Base-by-base conservation (phyloP, 331 rosid genomes). In the Dryas integrifolia region DNA sequence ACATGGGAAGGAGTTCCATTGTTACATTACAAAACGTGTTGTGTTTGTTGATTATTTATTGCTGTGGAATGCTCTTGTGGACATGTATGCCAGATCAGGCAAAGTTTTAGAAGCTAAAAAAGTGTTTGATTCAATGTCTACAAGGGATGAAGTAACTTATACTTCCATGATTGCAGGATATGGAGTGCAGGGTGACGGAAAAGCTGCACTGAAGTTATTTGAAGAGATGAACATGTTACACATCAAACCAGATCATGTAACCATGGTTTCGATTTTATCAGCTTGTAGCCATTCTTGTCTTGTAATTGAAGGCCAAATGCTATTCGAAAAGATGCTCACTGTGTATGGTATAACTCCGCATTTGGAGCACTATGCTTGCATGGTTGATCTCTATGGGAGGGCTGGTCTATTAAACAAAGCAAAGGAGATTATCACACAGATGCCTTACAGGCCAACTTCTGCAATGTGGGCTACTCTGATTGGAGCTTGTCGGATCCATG, bases 271-370 rank as follows among this genome's bases (percentile, higher is more conserved):
- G 6, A 84, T 89, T 69, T 77, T 95, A 61, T 75, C 96, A 3
- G 97, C 97, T 55, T 92, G 99, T 66, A 95, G 96, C 75, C 99
- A 95, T 79, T 91, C 97, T 1, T 85, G 97, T 48, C 96, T 95
- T 61, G 74, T 91, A 59, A 62, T 50, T 16, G 83, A 84, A 51
- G 99, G 96, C 46, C 80, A 87, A 65, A 38, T 43, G 16, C 76
- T 84, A 30, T 91, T 91, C 69, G 82, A 80, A 59, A 82, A 77
- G 69, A 95, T 95, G 99, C 24, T 58, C 65, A 55, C 65, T 65
- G 76, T 79, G 56, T 84, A 85, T 58, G 80, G 88, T 16, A 43
- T 95, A 69, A 70, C 48, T 44, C 99, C 93, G 2, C 67, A 65
- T 60, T 51, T 84, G 70, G 96, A 95, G 88, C 96, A 91, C 82